These are phyloP conservation scores for Buxus sempervirens DNA, from an alignment of 164 flowering plant genomes.

Conservation along the genomic window DNA sequence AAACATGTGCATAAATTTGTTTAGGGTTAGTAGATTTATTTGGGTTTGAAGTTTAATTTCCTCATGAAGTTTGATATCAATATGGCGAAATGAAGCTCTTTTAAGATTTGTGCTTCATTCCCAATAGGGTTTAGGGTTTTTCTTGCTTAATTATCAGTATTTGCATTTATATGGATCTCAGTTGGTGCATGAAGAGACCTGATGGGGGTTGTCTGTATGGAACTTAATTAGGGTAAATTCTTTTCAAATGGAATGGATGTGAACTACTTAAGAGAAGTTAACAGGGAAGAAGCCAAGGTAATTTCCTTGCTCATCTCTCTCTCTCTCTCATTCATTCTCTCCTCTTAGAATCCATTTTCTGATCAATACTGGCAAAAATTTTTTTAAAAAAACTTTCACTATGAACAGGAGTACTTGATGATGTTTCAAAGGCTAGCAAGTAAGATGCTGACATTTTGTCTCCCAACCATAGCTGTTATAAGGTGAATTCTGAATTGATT, in stretches of 20 bases:
- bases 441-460: constrained; percentile 8
- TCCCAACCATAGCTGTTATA: constrained; percentile 15
- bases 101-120: neutral
- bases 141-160: neutral
- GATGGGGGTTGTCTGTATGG: neutral
- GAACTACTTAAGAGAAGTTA: constrained; percentile 1
- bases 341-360: too few species aligned
- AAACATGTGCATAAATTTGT: too few species aligned
- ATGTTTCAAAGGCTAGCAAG: constrained; percentile 13
- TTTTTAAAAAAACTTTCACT: neutral
- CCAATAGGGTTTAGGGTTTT: neutral
- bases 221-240: constrained; percentile 16
- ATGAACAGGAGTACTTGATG: constrained; percentile 5
- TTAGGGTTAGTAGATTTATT: too few species aligned
- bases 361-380: too few species aligned
- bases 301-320: neutral
- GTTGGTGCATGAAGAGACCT: too few species aligned
- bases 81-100: too few species aligned
- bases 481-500: neutral
- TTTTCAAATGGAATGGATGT: constrained; percentile 15
- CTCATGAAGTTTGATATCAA: too few species aligned
- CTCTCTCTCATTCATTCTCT: too few species aligned
- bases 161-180: neutral
- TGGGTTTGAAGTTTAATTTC: too few species aligned
- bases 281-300: constrained; percentile 6